These are phyloP conservation scores for Ascochyta koolunga DNA, from an alignment of 2,329 filamentous ascomycete genomes.

Conservation along the genomic window DNA sequence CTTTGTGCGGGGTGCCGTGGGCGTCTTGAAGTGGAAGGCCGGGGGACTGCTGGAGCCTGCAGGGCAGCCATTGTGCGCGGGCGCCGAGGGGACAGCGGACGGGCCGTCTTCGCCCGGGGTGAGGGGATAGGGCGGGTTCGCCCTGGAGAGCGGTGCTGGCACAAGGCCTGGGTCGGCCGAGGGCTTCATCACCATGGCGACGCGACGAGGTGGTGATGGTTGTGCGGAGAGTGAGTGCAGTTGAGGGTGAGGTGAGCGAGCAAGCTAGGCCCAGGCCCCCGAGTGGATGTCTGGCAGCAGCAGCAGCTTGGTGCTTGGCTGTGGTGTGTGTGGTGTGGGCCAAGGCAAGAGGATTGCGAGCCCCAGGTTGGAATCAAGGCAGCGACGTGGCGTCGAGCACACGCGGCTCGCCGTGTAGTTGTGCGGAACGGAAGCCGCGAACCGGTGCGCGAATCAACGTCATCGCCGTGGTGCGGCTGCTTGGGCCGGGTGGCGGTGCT, in stretches of 20 bases:
- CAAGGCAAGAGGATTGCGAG: background rate
- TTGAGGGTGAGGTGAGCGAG: background rate
- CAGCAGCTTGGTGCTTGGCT: constrained; percentile 9
- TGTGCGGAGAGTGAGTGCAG: too few species aligned
- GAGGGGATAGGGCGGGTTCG: constrained; percentile 54
- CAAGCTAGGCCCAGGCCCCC: constrained; percentile 12
- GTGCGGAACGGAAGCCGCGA: background rate
- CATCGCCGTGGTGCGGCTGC: background rate
- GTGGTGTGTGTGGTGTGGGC: background rate
- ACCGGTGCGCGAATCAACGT: constrained; percentile 2
- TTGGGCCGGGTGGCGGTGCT: background rate
- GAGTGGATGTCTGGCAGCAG: background rate
- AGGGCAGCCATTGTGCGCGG: constrained; percentile 35
- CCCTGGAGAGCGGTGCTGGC: constrained; percentile 48
- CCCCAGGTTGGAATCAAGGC: background rate
- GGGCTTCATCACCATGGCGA: constrained; percentile 54
- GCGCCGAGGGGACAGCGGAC: constrained; percentile 28
- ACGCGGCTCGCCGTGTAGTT: constrained; percentile 9
- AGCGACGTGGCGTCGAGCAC: background rate
- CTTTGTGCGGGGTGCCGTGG: constrained; percentile 30
- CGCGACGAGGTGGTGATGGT: constrained; percentile 4
- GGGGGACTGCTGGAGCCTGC: constrained; percentile 45
- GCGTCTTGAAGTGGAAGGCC: constrained; percentile 48
- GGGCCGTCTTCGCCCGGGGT: constrained; percentile 46
- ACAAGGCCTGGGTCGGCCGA: constrained; percentile 44